phyloP scores from a whole-genome alignment of 1,284 basidiomycete genomes.

The Austroboletus novae-zelandiae region DNA sequence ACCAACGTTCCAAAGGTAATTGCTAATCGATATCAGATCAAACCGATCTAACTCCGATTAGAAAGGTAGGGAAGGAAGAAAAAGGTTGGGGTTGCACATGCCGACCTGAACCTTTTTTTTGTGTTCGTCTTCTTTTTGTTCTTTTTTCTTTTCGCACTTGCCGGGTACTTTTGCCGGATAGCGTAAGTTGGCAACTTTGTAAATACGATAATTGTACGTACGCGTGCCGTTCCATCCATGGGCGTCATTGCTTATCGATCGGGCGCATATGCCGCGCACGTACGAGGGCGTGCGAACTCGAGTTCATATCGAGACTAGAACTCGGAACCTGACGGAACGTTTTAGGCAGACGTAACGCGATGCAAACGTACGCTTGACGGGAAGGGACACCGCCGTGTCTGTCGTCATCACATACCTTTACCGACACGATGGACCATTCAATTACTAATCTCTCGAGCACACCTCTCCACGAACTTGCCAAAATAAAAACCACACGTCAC shows the following conservation, averaged over 20 bases:
- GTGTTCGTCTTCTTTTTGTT: too few relatives aligned
- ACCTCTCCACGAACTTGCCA: too few relatives aligned
- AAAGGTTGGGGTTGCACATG: not conserved
- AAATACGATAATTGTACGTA: not conserved
- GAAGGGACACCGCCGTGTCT: too few relatives aligned
- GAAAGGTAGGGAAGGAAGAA: not conserved
- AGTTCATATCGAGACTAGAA: conserved; percentile 5
- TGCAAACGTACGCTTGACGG: too few relatives aligned
- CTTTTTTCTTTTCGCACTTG: not conserved
- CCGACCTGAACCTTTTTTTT: not conserved
- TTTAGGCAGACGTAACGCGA: too few relatives aligned
- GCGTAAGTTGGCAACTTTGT: not conserved
- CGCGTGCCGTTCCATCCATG: not conserved
- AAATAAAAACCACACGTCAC: too few relatives aligned
- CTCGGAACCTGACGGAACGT: too few relatives aligned
- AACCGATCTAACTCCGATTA: conserved; percentile 19
- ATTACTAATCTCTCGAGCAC: too few relatives aligned
- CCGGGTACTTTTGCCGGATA: not conserved
- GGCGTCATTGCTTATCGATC: not conserved
- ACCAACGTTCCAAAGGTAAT: conserved; percentile 2
- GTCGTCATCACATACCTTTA: too few relatives aligned
- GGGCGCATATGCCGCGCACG: not conserved
- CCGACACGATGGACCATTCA: too few relatives aligned
- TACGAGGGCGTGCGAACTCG: conserved; percentile 1
- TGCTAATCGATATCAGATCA: conserved; percentile 21